Evolutionary conservation across 306 rosid genomes (phyloP), one percentile per base, ranked within the genome.

Genomic region (Pueraria montana): DNA sequence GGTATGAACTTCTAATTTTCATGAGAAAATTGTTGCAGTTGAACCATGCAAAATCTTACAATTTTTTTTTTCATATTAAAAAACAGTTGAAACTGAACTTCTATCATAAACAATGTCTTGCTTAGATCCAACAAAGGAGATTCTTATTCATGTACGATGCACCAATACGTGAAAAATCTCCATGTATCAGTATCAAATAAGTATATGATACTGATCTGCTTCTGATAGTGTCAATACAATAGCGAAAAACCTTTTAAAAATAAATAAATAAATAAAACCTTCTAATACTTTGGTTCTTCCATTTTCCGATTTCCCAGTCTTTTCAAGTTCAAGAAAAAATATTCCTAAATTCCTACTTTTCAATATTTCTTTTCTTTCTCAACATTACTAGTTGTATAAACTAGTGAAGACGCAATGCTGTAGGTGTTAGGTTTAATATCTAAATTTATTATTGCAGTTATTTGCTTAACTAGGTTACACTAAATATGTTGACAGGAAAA

Each of bases 1-100:
- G 95, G 99, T 96, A 91, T 67, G 63, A 26, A 73, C 40, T 76
- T 80, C 32, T 12, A 61, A 43, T 53, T 72, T 72, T 65, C 72
- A n/a, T 11, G 40, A 58, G 32, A 69, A 43, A 45, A 12, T 64
- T 76, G n/a, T 46, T 21, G 48, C 72, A 59, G 34, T 73, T 78
- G 64, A 49, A 53, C 76, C 56, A 59, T 42, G 63, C 13, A 81
- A 63, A 56, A 68, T 55, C 21, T 36, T 48, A 27, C 42, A 72
- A 38, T 21, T 77, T 76, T 76, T 10, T 8, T 21, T 34, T 34
- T 34, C 16, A 53, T 9, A 78, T 72, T 48, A 32, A 80, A 56
- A 74, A 64, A 17, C 68, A 50, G 66, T 79, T 63, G 81, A 82
- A 75, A 76, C 42, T 65, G 76, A 27, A 67, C 48, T 78, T 83